phyloP scores from a whole-genome alignment of 306 rosid genomes.

The Rosa lucieae region DNA sequence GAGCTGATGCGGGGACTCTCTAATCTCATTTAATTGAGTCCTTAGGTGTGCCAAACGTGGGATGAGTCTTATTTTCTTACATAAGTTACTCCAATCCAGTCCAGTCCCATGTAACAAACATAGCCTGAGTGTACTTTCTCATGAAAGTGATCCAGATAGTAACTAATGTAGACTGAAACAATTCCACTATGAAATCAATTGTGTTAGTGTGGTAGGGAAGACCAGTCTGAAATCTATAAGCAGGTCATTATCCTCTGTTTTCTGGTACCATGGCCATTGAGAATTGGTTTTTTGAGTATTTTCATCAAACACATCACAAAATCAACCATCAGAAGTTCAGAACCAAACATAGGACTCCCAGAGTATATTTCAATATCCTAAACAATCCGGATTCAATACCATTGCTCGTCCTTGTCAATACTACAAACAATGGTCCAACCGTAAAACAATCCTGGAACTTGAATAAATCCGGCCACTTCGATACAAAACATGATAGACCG shows the following conservation, averaged over 20 bases:
- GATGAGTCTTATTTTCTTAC: no score
- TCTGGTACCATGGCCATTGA: neutral
- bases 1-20: no score
- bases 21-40: no score
- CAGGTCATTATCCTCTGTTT: neutral
- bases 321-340: no score
- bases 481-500: no score
- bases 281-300: neutral
- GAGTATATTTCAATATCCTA: neutral
- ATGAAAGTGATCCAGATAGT: no score
- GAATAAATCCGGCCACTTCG: neutral
- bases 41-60: no score
- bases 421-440: neutral
- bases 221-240: neutral
- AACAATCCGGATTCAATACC: neutral
- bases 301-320: neutral
- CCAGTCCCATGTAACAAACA: no score
- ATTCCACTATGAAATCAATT: neutral
- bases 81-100: no score
- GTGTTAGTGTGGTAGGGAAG: neutral
- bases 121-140: no score
- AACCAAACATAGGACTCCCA: no score
- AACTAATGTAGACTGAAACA: neutral
- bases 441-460: neutral
- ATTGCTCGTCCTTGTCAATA: no score